A percentile compares a stretch with the other conserved stretches of the same genome.
phyloP scores from a whole-genome alignment of 2,329 filamentous ascomycete genomes.

The Microsporum ferrugineum region DNA sequence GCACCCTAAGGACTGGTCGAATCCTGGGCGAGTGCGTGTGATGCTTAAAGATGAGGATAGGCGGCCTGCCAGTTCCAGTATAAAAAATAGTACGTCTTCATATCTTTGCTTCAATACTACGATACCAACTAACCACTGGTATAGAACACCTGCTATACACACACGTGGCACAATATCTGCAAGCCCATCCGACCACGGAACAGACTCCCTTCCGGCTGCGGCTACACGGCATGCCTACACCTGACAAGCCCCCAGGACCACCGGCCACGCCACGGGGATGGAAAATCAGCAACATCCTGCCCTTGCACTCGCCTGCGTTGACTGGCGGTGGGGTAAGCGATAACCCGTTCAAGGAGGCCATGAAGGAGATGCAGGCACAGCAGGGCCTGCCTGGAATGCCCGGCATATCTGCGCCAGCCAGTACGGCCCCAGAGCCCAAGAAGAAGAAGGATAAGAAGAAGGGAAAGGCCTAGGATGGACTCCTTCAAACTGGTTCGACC shows the following conservation, averaged over 20 bases:
- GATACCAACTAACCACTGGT: not conserved
- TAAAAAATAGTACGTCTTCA: conserved; percentile 51
- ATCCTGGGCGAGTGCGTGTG: conserved; percentile 81
- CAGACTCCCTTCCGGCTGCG: conserved; percentile 57
- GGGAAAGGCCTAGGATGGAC: conserved; percentile 25
- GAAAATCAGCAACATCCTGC: conserved; percentile 77
- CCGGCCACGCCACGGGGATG: conserved; percentile 74
- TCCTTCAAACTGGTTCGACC: no score
- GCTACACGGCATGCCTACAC: conserved; percentile 60
- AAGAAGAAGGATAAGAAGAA: conserved; percentile 43
- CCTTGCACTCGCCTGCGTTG: conserved; percentile 77
- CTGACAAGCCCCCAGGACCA: conserved; percentile 56
- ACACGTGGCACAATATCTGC: conserved; percentile 65
- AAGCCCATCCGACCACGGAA: conserved; percentile 64
- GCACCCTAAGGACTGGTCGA: conserved; percentile 95
- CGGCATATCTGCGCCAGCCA: conserved; percentile 34
- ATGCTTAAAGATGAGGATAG: conserved; percentile 50
- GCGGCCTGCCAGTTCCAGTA: conserved; percentile 37
- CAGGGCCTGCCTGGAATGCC: conserved; percentile 35
- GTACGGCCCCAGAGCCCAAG: conserved; percentile 29
- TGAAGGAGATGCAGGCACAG: conserved; percentile 70
- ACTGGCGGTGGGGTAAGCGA: conserved; percentile 89
- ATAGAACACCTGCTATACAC: conserved; percentile 74
- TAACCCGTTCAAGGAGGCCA: conserved; percentile 91
- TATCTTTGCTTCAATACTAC: not conserved